Evolutionary conservation across 73 alveolate species (phyloP), one percentile per base, ranked within the genome.

Genomic region (Stentor coeruleus): DNA sequence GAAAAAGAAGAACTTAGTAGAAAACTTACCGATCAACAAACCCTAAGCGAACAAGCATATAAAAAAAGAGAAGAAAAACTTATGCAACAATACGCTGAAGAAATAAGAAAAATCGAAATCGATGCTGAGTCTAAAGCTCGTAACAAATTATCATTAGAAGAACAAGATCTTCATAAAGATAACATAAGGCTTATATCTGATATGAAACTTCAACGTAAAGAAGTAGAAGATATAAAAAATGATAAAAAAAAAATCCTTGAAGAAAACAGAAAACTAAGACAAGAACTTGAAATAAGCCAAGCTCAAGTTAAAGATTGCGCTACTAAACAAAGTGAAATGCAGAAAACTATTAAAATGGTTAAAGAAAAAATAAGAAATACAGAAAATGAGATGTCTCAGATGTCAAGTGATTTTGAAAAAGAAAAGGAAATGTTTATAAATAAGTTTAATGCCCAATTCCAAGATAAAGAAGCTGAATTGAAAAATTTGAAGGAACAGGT

Each of bases 401-500:
- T 59, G 41, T 41, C 76, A 36, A 82, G 84, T 39, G 91, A 87
- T 40, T 38, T 84, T 3, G 88, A 87, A 33, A 60, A 57, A 1
- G 83, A 83, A 81, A 74, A 84, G 40, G 76, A 74, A 6, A n/a
- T 38, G 38, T 14, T 75, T 15, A 60, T 30, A 74, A 79, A 59
- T 33, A 57, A 87, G 40, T 49, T 80, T 35, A 79, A 85, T 57
- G 35, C 73, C 0, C 85, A 79, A 58, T 38, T 58, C 28, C 38
- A 76, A 74, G 85, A 84, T 31, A 74, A 36, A 39, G 88, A 77
- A 33, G 58, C 60, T 57, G 38, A 87, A 35, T 33, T 85, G n/a
- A 26, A 59, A 30, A 87, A 85, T 85, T 81, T 81, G 28, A 85
- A 79, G 83, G 94, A 94, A 75, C 82, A 86, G 38, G 84, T 92